phyloP scores from a whole-genome alignment of 2,329 filamentous ascomycete genomes.

The Phialophora verrucosa region DNA sequence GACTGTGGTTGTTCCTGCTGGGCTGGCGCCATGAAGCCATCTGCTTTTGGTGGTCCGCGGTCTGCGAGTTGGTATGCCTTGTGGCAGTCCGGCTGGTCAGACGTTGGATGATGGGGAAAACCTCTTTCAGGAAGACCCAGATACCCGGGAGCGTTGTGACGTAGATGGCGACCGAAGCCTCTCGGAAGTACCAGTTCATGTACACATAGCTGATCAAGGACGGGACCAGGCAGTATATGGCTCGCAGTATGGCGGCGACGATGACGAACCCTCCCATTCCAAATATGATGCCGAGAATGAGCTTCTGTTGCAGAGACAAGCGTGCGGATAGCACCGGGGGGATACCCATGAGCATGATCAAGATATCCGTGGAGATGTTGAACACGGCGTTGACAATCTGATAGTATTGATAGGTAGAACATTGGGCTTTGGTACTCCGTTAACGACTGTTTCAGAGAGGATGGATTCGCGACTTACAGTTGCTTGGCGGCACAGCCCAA shows the following conservation, averaged over 20 bases:
- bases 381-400: slow-evolving; percentile 55
- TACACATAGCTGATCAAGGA: slow-evolving; percentile 45
- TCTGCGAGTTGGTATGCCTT: slow-evolving; percentile 15
- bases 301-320: slow-evolving; percentile 51
- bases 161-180: slow-evolving; percentile 52
- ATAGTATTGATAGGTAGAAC: slow-evolving; percentile 53
- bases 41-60: slow-evolving; percentile 4
- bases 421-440: slow-evolving; percentile 42
- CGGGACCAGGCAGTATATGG: slow-evolving; percentile 54
- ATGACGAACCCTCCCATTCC: slow-evolving; percentile 56
- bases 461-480: slow-evolving; percentile 33
- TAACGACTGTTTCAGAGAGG: neutral
- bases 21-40: slow-evolving; percentile 6
- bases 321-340: slow-evolving; percentile 50
- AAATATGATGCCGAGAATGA: slow-evolving; percentile 51
- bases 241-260: slow-evolving; percentile 56
- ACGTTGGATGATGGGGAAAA: slow-evolving; percentile 47
- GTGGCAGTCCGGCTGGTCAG: slow-evolving; percentile 18
- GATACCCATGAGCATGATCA: slow-evolving; percentile 53
- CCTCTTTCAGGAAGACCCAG: slow-evolving; percentile 58
- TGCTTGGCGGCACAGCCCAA: slow-evolving; percentile 54
- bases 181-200: slow-evolving; percentile 57
- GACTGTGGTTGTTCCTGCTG: slow-evolving; percentile 12
- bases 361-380: slow-evolving; percentile 52
- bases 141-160: slow-evolving; percentile 60